Conservation (phyloP, 192 early-diverging fungal species). For the Coemansia aciculifera region DNA sequence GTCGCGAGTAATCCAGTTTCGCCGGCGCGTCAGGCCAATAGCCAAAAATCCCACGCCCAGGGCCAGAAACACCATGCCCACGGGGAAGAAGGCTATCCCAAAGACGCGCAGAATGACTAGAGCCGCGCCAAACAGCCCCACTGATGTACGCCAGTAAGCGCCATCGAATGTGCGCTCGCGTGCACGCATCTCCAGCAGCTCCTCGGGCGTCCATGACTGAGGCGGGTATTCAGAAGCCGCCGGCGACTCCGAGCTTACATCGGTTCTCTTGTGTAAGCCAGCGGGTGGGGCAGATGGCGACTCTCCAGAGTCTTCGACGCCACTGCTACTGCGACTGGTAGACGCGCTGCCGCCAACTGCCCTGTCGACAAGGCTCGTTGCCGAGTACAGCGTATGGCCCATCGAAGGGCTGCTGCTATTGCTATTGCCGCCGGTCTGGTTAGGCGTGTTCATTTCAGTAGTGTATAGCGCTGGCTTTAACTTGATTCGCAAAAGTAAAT, state of each 20-base stretch:
- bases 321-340: constrained; percentile 4
- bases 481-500: neutral
- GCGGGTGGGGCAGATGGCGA: neutral
- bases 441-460: neutral
- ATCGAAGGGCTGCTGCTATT: neutral
- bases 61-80: constrained; percentile 52
- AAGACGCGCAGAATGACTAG: constrained; percentile 51
- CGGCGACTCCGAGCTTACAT: neutral
- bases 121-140: constrained; percentile 51
- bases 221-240: neutral
- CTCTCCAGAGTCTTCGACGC: neutral
- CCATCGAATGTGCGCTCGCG: constrained; percentile 56
- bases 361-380: constrained; percentile 2
- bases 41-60: constrained; percentile 47
- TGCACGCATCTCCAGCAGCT: constrained; percentile 54
- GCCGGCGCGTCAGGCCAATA: constrained; percentile 44
- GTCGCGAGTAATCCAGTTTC: constrained; percentile 29
- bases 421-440: constrained; percentile 1
- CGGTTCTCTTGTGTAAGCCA: neutral
- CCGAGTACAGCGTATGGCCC: neutral
- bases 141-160: constrained; percentile 53
- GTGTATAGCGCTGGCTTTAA: neutral
- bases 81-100: constrained; percentile 43
- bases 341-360: neutral
- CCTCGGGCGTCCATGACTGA: constrained; percentile 44